Base-by-base conservation (phyloP, 1,284 basidiomycete genomes). In the Leccinum variabile region DNA sequence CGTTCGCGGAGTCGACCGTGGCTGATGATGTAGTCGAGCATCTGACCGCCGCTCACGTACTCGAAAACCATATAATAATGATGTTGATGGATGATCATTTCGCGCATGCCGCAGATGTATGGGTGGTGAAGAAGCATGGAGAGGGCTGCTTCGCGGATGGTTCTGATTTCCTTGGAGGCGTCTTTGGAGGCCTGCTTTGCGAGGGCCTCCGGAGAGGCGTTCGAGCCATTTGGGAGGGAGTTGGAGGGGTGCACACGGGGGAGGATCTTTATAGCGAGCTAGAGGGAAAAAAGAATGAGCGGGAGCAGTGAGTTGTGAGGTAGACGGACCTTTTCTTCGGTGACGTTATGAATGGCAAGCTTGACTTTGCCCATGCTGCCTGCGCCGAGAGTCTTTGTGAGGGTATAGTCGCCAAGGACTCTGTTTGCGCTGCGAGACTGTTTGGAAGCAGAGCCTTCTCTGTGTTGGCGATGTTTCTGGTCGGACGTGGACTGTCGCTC, bases 21-120 rank as follows among this genome's bases (percentile, higher is more conserved):
- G 69, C 92, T 92, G 79, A 99, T 99, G 80, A 99, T 99, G 77
- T 98, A n/a, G 22, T 25, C 22, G 68, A 99, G 88, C 94, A 99
- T 97, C 81, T 99, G 97, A 0, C 97, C 97, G 54, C 97, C 97
- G 70, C 96, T 96, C 78, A 99, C 94, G 77, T 98, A 98, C 77
- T 99, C 97, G 76, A 93, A 95, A 5, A 98, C 93, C 95, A 99
- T 98, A 82, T 99, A 98, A 78, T 98, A 98, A 78, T 99, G 97
- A 73, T 97, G 90, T 64, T 92, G 91, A 79, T 97, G 95, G 16
- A 94, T 82, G 72, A 97, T 92, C 90, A 99, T 97, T 81, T 97
- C 95, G 69, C 94, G 90, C 97, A 99, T 99, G 60, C 97, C 97
- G 77, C 96, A 98, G 72, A 99, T 94, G 78, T 98, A 98, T 1